Conservation (phyloP, 108 stramenopile genomes). For the Bacterosira constricta region DNA sequence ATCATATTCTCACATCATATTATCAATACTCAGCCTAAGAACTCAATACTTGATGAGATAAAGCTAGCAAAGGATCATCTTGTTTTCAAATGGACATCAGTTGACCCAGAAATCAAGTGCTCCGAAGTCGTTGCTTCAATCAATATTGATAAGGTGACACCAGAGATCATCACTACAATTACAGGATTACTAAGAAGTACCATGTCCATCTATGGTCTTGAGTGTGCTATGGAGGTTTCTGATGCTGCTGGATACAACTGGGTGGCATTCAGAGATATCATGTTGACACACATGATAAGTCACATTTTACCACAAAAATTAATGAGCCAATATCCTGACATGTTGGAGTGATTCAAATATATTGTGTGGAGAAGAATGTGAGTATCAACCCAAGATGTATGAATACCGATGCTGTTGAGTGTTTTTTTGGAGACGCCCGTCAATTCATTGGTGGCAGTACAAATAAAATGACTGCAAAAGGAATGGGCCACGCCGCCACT, state of each 20-base stretch:
- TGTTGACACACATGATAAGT: too few relatives aligned
- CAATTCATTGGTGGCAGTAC: constrained; percentile 9
- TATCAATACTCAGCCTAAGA: background rate
- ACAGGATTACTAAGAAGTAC: background rate
- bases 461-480: constrained; percentile 3
- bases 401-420: constrained; percentile 11
- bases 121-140: background rate
- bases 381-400: background rate
- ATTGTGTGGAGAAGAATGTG: background rate
- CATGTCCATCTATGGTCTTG: background rate
- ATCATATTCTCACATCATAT: too few relatives aligned
- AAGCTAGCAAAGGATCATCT: background rate
- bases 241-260: background rate
- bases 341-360: constrained; percentile 1
- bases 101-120: background rate
- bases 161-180: background rate
- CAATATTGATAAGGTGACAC: too few relatives aligned
- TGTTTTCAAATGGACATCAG: constrained; percentile 2
- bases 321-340: too few relatives aligned
- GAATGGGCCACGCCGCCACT: background rate
- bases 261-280: too few relatives aligned
- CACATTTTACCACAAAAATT: too few relatives aligned
- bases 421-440: background rate
- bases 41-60: background rate
- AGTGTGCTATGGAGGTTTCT: background rate